A percentile compares a stretch with the other conserved stretches of the same genome.
phyloP scores from a whole-genome alignment of 371 early-diverging fungal species.

The Mortierella sp. region DNA sequence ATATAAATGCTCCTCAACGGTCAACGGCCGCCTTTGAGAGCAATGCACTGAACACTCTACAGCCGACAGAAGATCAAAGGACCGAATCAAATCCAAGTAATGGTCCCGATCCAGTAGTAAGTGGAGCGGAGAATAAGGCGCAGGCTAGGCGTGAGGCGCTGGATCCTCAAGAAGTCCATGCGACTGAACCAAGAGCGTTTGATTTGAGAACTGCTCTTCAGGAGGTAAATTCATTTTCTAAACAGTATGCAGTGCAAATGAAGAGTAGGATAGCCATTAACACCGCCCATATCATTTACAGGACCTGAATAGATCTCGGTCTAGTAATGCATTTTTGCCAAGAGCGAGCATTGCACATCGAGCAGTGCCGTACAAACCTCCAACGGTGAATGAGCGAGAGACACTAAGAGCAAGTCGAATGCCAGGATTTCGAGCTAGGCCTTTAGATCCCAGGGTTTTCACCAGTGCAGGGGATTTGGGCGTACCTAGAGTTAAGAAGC shows the following conservation, averaged over 20 bases:
- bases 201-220: not conserved
- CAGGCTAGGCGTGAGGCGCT: not conserved
- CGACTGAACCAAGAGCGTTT: not conserved
- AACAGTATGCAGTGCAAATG: not conserved
- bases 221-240: not conserved
- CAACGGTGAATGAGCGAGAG: constrained; percentile 28
- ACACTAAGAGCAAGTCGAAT: constrained; percentile 18
- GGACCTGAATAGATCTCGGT: not conserved
- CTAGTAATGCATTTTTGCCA: not conserved
- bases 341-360: constrained; percentile 8
- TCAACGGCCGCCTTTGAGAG: not conserved
- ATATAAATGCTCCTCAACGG: not conserved
- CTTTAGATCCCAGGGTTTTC: constrained; percentile 38
- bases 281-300: not conserved
- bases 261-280: not conserved
- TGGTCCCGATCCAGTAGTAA: not conserved
- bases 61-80: not conserved
- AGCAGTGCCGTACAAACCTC: constrained; percentile 24
- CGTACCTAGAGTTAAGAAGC: constrained; percentile 35
- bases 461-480: constrained; percentile 45
- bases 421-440: constrained; percentile 25
- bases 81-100: not conserved
- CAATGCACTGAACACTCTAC: not conserved
- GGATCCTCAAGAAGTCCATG: not conserved
- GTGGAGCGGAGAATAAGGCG: not conserved